Conservation (phyloP, 2,329 filamentous ascomycete genomes). For the Coleophoma cylindrospora region DNA sequence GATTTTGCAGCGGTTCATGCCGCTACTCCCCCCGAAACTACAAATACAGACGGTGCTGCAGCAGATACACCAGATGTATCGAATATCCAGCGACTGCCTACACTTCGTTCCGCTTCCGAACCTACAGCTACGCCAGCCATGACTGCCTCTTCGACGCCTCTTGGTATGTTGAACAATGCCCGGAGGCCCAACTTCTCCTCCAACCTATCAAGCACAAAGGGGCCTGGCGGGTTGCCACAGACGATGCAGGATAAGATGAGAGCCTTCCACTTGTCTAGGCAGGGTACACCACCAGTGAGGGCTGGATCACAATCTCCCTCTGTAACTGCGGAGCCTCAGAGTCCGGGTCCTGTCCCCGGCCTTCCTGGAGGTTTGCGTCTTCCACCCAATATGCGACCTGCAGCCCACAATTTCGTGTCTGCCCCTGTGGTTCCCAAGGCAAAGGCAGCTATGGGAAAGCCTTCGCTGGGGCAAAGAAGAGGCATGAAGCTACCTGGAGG, state of each 20-base stretch:
- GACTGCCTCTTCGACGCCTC: constrained; percentile 77
- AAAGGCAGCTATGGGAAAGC: constrained; percentile 24
- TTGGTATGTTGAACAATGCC: constrained; percentile 68
- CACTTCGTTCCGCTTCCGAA: constrained; percentile 55
- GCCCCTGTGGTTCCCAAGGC: constrained; percentile 41
- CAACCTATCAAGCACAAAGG: constrained; percentile 22
- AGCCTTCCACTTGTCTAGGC: constrained; percentile 62
- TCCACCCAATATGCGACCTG: constrained; percentile 38
- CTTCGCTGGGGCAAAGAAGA: constrained; percentile 63
- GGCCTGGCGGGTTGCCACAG: constrained; percentile 48
- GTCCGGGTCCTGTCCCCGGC: constrained; percentile 26
- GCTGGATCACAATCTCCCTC: constrained; percentile 26
- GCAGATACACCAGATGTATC: constrained; percentile 8
- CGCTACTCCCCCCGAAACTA: neutral
- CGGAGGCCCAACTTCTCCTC: constrained; percentile 44
- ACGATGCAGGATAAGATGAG: constrained; percentile 67
- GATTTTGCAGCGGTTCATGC: constrained; percentile 12
- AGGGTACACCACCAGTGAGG: constrained; percentile 44
- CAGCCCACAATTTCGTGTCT: constrained; percentile 39
- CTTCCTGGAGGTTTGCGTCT: constrained; percentile 37
- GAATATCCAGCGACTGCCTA: constrained; percentile 47
- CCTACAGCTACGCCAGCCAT: constrained; percentile 51
- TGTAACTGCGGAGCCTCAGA: constrained; percentile 20
- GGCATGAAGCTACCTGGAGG: constrained; percentile 53
- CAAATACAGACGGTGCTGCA: neutral